These are phyloP conservation scores for Mollisiaceae sp. DNA, from an alignment of 2,329 filamentous ascomycete species.

Conservation along the genomic window DNA sequence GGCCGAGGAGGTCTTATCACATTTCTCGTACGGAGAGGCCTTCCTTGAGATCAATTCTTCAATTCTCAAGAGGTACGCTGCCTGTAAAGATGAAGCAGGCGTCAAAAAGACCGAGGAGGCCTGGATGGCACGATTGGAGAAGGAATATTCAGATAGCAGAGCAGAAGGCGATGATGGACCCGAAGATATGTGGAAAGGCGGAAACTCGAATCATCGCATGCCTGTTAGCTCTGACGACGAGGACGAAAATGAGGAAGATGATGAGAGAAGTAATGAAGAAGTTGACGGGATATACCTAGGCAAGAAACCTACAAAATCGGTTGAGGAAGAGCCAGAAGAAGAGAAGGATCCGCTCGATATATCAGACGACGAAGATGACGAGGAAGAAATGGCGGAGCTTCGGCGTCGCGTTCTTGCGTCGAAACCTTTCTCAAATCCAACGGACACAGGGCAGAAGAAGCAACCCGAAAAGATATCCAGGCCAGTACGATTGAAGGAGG, in stretches of 20 bases:
- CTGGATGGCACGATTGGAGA: conserved; percentile 89
- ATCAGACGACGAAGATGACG: conserved; percentile 80
- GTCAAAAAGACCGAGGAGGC: conserved; percentile 84
- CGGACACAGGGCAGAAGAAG: conserved; percentile 56
- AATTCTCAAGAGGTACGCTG: conserved; percentile 82
- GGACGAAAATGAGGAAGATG: conserved; percentile 52
- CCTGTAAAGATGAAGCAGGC: conserved; percentile 78
- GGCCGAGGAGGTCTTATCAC: conserved; percentile 81
- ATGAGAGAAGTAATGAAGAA: conserved; percentile 52
- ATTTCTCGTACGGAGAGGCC: conserved; percentile 85
- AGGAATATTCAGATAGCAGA: conserved; percentile 83
- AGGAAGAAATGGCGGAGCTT: conserved; percentile 88
- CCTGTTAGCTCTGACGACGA: conserved; percentile 55
- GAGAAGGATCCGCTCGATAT: conserved; percentile 73
- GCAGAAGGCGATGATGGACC: conserved; percentile 62
- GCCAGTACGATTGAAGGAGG: conserved; percentile 59
- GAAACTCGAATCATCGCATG: conserved; percentile 78
- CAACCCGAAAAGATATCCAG: conserved; percentile 65
- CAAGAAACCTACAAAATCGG: conserved; percentile 55
- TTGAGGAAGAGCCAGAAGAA: conserved; percentile 47
- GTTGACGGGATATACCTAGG: conserved; percentile 66
- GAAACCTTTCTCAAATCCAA: conserved; percentile 78
- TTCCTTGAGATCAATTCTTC: conserved; percentile 91
- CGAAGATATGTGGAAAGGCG: conserved; percentile 86
- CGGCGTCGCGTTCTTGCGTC: conserved; percentile 88